Percentiles rank a stretch among this genome's conserved stretches.
These are phyloP conservation scores for Ilyonectria destructans DNA, from an alignment of 2,329 filamentous ascomycete species.

Conservation along the genomic window DNA sequence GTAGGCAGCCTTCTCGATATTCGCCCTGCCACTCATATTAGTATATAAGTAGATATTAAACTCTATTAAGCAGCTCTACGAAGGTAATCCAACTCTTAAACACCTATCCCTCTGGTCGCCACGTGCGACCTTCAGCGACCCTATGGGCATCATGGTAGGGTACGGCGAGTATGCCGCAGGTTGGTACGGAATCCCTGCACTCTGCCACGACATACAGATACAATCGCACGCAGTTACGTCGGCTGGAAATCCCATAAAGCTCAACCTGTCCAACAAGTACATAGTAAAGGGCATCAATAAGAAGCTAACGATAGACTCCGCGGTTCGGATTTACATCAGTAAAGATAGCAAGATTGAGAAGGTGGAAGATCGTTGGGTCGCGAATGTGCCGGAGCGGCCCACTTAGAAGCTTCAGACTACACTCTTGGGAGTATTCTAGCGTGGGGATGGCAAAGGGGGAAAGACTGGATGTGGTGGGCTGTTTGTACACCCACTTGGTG, in stretches of 20 bases:
- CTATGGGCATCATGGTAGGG: slow-evolving; percentile 2
- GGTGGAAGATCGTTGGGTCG: slow-evolving; percentile 11
- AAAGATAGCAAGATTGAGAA: slow-evolving; percentile 13
- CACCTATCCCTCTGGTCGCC: slow-evolving; percentile 14
- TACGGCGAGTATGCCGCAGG: slow-evolving; percentile 1
- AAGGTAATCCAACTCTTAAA: slow-evolving; percentile 6
- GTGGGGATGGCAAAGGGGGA: slow-evolving; percentile 3
- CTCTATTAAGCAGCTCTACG: slow-evolving; percentile 13
- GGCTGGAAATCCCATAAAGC: slow-evolving; percentile 7
- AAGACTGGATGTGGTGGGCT: slow-evolving; percentile 10
- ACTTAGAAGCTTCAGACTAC: neutral
- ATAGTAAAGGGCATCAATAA: slow-evolving; percentile 2
- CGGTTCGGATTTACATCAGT: slow-evolving; percentile 5
- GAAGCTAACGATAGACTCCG: slow-evolving; percentile 12
- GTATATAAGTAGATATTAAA: slow-evolving; percentile 1
- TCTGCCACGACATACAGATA: slow-evolving; percentile 4
- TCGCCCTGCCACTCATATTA: slow-evolving; percentile 1
- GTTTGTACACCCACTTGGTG: slow-evolving; percentile 11
- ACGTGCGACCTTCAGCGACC: neutral
- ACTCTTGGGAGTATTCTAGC: slow-evolving; percentile 1
- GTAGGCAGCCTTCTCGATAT: slow-evolving; percentile 18
- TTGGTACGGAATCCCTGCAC: slow-evolving; percentile 12
- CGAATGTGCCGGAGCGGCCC: slow-evolving; percentile 7
- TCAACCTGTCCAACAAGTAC: slow-evolving; percentile 15
- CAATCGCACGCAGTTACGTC: slow-evolving; percentile 1